These are phyloP conservation scores for Discostella pseudostelligera DNA, from an alignment of 108 stramenopile species.

Conservation along the genomic window DNA sequence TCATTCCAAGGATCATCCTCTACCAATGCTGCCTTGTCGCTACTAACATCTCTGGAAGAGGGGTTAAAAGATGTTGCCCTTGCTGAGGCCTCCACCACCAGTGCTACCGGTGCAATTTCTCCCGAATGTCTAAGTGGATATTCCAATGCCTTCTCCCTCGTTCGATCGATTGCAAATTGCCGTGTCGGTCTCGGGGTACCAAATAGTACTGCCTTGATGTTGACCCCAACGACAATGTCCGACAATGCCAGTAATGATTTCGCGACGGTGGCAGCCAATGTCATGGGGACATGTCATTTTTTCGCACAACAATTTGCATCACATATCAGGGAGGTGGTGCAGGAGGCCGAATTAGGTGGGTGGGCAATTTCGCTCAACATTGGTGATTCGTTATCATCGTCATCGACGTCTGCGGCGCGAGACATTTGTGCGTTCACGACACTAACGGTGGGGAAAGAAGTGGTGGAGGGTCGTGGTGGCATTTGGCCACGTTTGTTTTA, in stretches of 20 bases:
- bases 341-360: conserved; percentile 22
- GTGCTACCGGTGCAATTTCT: background rate
- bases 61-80: conserved; percentile 15
- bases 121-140: conserved; percentile 25
- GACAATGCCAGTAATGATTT: background rate
- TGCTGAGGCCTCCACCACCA: background rate
- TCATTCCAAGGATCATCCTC: conserved; percentile 1
- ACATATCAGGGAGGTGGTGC: conserved; percentile 25
- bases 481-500: conserved; percentile 40
- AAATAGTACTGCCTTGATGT: no score
- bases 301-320: conserved; percentile 34
- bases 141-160: conserved; percentile 20
- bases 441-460: conserved; percentile 26
- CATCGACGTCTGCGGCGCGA: conserved; percentile 16
- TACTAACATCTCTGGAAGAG: conserved; percentile 22
- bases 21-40: conserved; percentile 7
- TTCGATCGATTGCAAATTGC: conserved; percentile 25
- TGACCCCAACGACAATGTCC: background rate
- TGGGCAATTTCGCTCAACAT: background rate
- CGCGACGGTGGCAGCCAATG: conserved; percentile 5
- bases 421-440: conserved; percentile 27
- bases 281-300: conserved; percentile 27
- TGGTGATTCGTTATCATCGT: conserved; percentile 1
- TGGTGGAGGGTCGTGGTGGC: conserved; percentile 23
- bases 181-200: conserved; percentile 4